A percentile compares a stretch with the other conserved stretches of the same genome.
Conservation (phyloP, 1,284 basidiomycete genomes). For the Amylostereum chailletii region DNA sequence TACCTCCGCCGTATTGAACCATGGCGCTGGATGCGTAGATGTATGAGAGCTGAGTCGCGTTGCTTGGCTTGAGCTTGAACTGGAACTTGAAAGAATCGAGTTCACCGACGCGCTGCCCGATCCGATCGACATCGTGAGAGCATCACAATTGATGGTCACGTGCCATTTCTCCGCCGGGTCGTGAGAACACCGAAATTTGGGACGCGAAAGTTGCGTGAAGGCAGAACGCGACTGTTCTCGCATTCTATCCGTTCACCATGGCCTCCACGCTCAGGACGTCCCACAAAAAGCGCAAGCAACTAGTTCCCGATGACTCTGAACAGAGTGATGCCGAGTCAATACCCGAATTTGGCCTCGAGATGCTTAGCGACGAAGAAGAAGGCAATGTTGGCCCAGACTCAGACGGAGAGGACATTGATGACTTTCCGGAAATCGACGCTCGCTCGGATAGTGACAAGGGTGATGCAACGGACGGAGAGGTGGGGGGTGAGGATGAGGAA, state of each 20-base stretch:
- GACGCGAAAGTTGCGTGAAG: too few species aligned
- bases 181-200: too few species aligned
- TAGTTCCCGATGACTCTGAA: conserved; percentile 18
- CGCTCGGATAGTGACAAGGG: conserved; percentile 28
- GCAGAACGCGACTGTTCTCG: too few species aligned
- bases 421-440: conserved; percentile 50
- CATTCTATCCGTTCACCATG: too few species aligned
- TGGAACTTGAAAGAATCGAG: too few species aligned
- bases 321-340: conserved; percentile 26
- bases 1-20: conserved; percentile 71
- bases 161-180: too few species aligned
- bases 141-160: too few species aligned
- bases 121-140: conserved; percentile 15
- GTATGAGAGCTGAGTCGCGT: too few species aligned
- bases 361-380: conserved; percentile 64
- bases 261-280: conserved; percentile 6
- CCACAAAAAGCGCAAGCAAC: conserved; percentile 52
- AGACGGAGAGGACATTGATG: conserved; percentile 35
- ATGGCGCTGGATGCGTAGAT: conserved; percentile 23
- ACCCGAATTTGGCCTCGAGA: conserved; percentile 41
- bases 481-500: conserved; percentile 26
- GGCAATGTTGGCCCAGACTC: conserved; percentile 38
- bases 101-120: conserved; percentile 15
- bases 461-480: conserved; percentile 28
- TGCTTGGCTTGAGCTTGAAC: too few species aligned